Evolutionary conservation across 1,284 basidiomycete species (phyloP).

Genomic region (Peniophora sp.): DNA sequence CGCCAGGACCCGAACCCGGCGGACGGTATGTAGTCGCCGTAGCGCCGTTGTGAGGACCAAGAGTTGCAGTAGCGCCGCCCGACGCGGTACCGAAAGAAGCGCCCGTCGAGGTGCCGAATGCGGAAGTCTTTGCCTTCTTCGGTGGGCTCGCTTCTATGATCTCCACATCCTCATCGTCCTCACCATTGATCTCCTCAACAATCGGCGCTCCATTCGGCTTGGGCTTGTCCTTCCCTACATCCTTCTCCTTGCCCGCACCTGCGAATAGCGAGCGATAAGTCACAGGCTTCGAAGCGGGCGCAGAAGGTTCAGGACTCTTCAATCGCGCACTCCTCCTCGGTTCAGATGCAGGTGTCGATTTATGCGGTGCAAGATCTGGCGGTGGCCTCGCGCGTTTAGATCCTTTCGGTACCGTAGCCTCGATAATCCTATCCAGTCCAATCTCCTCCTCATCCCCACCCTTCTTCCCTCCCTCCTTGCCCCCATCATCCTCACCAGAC

Average conservation of each 20-base stretch:
- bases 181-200: slow-evolving; percentile 13
- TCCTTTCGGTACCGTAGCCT: slow-evolving; percentile 59
- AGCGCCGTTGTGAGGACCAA: too few relatives aligned
- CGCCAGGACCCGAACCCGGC: too few relatives aligned
- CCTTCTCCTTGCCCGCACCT: slow-evolving; percentile 18
- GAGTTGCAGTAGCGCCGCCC: too few relatives aligned
- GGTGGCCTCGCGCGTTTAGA: slow-evolving; percentile 39
- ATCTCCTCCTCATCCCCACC: slow-evolving; percentile 22
- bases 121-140: not conserved
- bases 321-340: slow-evolving; percentile 17
- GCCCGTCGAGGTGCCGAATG: too few relatives aligned
- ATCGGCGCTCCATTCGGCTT: slow-evolving; percentile 30
- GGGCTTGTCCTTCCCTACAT: slow-evolving; percentile 24
- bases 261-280: not conserved
- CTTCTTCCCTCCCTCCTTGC: slow-evolving; percentile 18
- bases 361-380: slow-evolving; percentile 43
- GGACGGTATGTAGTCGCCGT: too few relatives aligned
- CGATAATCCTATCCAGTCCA: slow-evolving; percentile 57
- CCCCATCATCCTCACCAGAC: slow-evolving; percentile 7
- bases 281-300: not conserved
- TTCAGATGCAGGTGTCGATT: slow-evolving; percentile 9
- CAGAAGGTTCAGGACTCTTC: slow-evolving; percentile 14
- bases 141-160: slow-evolving; percentile 9
- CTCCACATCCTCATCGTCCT: slow-evolving; percentile 25
- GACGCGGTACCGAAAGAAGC: too few relatives aligned